Evolutionary conservation across 1,284 basidiomycete species (phyloP).

Genomic region (Irpex sp.): DNA sequence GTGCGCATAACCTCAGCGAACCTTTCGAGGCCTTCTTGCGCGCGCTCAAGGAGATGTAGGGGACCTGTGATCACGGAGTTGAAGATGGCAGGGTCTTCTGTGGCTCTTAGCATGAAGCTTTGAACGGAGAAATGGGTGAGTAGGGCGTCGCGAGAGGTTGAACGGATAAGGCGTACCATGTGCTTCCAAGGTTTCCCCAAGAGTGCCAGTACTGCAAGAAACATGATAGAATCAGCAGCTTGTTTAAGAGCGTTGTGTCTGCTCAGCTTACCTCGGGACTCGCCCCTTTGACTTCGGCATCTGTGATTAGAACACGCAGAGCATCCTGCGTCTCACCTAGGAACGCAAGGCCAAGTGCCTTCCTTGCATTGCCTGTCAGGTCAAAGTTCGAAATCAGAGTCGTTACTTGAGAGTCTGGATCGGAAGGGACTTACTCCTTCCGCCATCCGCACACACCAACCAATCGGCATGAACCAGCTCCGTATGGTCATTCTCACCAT

Average conservation of each 20-base stretch:
- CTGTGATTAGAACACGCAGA: constrained; percentile 24
- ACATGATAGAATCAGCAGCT: constrained; percentile 13
- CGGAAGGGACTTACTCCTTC: constrained; percentile 18
- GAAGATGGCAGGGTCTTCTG: not conserved
- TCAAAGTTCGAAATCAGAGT: too few relatives aligned
- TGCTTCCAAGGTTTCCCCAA: constrained; percentile 1
- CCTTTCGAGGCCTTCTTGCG: not conserved
- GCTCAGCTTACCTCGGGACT: constrained; percentile 11
- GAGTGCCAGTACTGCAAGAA: constrained; percentile 8
- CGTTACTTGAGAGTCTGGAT: not conserved
- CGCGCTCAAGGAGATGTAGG: not conserved
- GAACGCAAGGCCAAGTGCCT: constrained; percentile 25
- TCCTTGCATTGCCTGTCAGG: constrained; percentile 21
- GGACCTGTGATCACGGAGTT: not conserved
- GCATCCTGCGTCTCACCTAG: constrained; percentile 27
- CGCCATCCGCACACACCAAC: constrained; percentile 32
- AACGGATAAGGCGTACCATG: constrained; percentile 14
- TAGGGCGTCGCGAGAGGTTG: not conserved
- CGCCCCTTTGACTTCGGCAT: constrained; percentile 25
- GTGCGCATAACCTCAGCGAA: not conserved
- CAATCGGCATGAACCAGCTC: constrained; percentile 15
- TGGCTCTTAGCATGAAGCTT: not conserved
- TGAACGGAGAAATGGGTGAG: not conserved
- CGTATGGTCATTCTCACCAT: not conserved
- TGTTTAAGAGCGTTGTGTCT: not conserved